A percentile compares a stretch with the other conserved stretches of the same genome.
phyloP scores from a whole-genome alignment of 2,329 filamentous ascomycete species.

The Aspergillus versicolor region DNA sequence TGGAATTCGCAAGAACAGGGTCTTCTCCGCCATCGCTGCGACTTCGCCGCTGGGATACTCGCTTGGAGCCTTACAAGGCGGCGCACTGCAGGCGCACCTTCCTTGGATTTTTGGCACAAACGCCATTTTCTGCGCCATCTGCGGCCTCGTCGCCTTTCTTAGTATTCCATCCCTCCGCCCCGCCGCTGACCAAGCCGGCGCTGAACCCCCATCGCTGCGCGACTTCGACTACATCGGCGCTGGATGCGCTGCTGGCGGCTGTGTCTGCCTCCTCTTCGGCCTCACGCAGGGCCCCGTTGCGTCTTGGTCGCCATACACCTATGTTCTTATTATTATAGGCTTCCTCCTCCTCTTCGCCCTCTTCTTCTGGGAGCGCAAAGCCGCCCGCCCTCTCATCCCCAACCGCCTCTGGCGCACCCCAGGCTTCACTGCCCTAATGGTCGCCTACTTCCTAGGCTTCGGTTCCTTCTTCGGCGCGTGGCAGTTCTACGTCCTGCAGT shows the following conservation, averaged over 20 bases:
- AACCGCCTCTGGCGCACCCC: conserved; percentile 44
- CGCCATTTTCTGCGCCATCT: conserved; percentile 40
- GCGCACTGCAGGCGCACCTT: conserved; percentile 40
- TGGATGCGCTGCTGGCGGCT: conserved; percentile 47
- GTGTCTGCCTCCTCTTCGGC: conserved; percentile 58
- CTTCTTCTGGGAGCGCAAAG: conserved; percentile 47
- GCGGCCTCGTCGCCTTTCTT: conserved; percentile 38
- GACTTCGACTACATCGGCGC: conserved; percentile 44
- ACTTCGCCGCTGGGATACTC: conserved; percentile 47
- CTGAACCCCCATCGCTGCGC: conserved; percentile 29
- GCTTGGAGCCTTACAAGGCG: conserved; percentile 45
- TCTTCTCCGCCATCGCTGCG: conserved; percentile 51
- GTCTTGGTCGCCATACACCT: conserved; percentile 52
- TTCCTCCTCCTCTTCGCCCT: conserved; percentile 48
- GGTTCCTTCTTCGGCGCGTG: conserved; percentile 46
- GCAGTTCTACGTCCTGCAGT: conserved; percentile 43
- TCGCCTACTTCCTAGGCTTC: conserved; percentile 46
- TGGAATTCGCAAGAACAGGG: conserved; percentile 48
- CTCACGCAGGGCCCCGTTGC: conserved; percentile 55
- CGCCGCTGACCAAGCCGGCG: conserved; percentile 28
- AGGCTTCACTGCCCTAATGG: conserved; percentile 45
- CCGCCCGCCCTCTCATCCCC: conserved; percentile 48
- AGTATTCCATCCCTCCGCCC: conserved; percentile 41
- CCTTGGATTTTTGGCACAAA: conserved; percentile 48
- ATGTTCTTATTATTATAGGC: conserved; percentile 48